Evolutionary conservation across 2,329 filamentous ascomycete species (phyloP).

Genomic region (Penicillium decumbens): DNA sequence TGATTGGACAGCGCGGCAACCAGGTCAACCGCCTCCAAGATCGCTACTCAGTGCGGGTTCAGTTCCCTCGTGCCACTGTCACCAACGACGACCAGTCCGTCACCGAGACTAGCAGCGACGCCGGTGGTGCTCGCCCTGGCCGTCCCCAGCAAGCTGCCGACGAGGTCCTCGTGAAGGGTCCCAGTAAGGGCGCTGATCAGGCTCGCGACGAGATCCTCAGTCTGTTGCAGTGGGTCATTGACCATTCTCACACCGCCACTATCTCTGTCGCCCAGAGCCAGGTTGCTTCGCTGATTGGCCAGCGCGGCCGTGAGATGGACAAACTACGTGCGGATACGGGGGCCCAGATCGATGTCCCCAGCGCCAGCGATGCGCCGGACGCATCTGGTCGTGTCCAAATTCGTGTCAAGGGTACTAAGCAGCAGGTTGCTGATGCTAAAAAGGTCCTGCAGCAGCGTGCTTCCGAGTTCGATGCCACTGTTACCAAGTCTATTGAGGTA

Average conservation of each 20-base stretch:
- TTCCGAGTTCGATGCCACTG: constrained; percentile 82
- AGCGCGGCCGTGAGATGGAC: constrained; percentile 85
- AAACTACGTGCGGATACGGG: constrained; percentile 78
- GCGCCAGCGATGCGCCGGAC: constrained; percentile 65
- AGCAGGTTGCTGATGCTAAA: constrained; percentile 85
- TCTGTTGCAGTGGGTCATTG: constrained; percentile 81
- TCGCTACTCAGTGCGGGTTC: constrained; percentile 88
- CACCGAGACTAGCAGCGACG: constrained; percentile 65
- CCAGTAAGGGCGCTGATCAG: constrained; percentile 86
- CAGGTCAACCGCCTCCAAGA: constrained; percentile 90
- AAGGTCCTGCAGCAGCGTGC: constrained; percentile 83
- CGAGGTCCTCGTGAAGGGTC: constrained; percentile 85
- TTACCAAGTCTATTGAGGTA: constrained; percentile 78
- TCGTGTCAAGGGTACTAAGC: constrained; percentile 84
- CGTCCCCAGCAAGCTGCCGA: constrained; percentile 72
- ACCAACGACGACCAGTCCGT: constrained; percentile 64
- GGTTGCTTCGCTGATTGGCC: constrained; percentile 87
- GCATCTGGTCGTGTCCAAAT: constrained; percentile 72
- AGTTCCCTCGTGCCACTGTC: constrained; percentile 68
- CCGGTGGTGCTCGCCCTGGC: constrained; percentile 54
- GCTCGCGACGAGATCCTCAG: constrained; percentile 87
- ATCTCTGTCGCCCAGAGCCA: constrained; percentile 87
- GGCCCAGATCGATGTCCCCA: constrained; percentile 86
- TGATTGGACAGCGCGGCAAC: constrained; percentile 82
- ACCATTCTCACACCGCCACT: constrained; percentile 74